Base-by-base conservation (phyloP, 257 asterid species). In the Buddleja alternifolia region DNA sequence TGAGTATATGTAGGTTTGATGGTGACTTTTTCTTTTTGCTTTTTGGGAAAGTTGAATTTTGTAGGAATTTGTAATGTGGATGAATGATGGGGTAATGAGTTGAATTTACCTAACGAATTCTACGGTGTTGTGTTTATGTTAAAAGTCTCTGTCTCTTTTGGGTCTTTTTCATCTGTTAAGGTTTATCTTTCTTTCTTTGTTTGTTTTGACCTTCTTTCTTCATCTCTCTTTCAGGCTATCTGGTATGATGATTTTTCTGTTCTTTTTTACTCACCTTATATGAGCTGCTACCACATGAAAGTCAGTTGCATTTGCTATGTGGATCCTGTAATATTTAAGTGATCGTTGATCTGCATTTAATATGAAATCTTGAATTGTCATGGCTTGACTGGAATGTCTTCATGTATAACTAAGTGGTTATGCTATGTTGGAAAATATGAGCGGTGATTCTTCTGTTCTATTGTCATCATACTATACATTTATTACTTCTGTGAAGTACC, bases 11-110 rank as follows among this genome's bases (percentile, higher is more conserved):
- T 17, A 8, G 44, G 17, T 17, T 46, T 46, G 16, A 16, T 46
- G 56, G 37, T 37, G 44, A n/a, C n/a, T n/a, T n/a, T n/a, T n/a
- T 37, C 34, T 20, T 10, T 20, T 24, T n/a, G 50, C 11, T 37
- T 60, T 70, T 21, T 10, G 39, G 5, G 46, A 41, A 52, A 10
- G 15, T 29, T 32, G 50, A 37, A 10, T 51, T 20, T 48, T 25
- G 37, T 11, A 24, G 41, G 10, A 34, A 11, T 10, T 37, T 7
- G 7, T 41, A 21, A 24, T 62, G 17, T 60, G 66, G 68, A 25
- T 69, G 57, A 21, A 24, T 52, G 57, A 45, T 63, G 55, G 36
- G 56, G 57, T 57, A 9, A 23, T 25, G 48, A 5, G 37, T 51
- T 47, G 14, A 46, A 39, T 53, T 47, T 34, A 10, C 42, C 8